Conservation (phyloP, 1,284 basidiomycete species). For the Fomitopsis pinicola region DNA sequence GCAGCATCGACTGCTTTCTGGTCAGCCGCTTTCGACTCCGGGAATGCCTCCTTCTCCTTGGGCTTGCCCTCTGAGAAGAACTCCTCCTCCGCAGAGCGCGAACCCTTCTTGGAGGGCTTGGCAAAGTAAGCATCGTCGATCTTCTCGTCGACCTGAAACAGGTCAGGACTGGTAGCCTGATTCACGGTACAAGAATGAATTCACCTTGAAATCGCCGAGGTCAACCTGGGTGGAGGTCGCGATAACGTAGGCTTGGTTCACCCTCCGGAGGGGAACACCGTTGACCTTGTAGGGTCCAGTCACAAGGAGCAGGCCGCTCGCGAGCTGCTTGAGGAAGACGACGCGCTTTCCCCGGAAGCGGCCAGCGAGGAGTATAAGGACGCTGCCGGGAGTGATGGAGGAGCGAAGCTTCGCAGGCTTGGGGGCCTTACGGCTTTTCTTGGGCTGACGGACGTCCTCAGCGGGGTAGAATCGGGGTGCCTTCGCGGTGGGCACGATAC, state of each 20-base stretch:
- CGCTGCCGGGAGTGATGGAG: conserved; percentile 91
- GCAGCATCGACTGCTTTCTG: conserved; percentile 92
- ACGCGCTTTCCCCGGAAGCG: conserved; percentile 99
- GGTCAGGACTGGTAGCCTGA: background rate
- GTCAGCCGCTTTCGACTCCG: conserved; percentile 86
- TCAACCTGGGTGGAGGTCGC: conserved; percentile 97
- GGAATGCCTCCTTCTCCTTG: conserved; percentile 88
- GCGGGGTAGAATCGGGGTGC: conserved; percentile 96
- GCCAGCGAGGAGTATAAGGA: conserved; percentile 96
- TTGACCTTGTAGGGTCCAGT: conserved; percentile 99
- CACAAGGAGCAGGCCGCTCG: conserved; percentile 90
- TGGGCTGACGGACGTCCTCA: conserved; percentile 89
- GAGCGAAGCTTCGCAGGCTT: conserved; percentile 78
- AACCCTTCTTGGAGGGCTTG: conserved; percentile 71
- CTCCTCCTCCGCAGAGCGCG: conserved; percentile 86
- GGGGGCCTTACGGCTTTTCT: conserved; percentile 87
- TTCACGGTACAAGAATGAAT: background rate
- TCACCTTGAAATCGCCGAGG: conserved; percentile 72
- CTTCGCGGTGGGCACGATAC: conserved; percentile 82
- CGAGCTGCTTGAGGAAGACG: conserved; percentile 97
- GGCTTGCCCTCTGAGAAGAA: conserved; percentile 95
- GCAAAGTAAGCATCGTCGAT: conserved; percentile 95
- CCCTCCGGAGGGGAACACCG: conserved; percentile 96
- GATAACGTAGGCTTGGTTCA: conserved; percentile 99
- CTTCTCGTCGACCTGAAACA: conserved; percentile 75